phyloP scores from a whole-genome alignment of 176 grass and related monocot species.

The Aegilops longissima region DNA sequence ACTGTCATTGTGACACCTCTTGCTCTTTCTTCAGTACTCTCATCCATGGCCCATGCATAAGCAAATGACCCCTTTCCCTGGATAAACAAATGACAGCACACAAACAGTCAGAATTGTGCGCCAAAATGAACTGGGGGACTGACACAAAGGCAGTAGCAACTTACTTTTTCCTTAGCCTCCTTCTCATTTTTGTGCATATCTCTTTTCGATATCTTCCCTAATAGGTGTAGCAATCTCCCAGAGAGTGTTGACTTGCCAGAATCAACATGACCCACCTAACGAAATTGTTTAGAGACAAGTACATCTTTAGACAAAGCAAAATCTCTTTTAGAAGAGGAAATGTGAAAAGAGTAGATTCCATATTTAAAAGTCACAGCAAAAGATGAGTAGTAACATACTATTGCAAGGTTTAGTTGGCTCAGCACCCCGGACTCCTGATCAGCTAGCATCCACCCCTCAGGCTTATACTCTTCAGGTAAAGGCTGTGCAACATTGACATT shows the following conservation, averaged over 20 bases:
- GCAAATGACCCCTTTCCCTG: slow-evolving; percentile 97
- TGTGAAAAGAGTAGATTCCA: slow-evolving; percentile 13
- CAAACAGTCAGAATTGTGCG: slow-evolving; percentile 18
- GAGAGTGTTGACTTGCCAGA: slow-evolving; percentile 97
- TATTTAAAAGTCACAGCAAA: slow-evolving; percentile 25
- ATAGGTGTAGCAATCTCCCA: slow-evolving; percentile 87
- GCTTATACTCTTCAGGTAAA: slow-evolving; percentile 65
- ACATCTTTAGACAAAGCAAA: slow-evolving; percentile 26
- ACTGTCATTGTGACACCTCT: slow-evolving; percentile 98
- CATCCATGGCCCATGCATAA: slow-evolving; percentile 99
- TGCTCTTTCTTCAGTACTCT: slow-evolving; percentile 95
- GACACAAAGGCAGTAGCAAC: neutral
- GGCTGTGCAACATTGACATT: slow-evolving; percentile 41
- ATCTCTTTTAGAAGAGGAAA: slow-evolving; percentile 27
- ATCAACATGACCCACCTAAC: slow-evolving; percentile 97
- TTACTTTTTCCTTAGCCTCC: slow-evolving; percentile 90
- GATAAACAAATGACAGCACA: slow-evolving; percentile 21
- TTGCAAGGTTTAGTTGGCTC: slow-evolving; percentile 95
- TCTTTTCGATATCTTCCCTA: slow-evolving; percentile 92
- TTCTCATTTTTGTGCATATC: slow-evolving; percentile 98
- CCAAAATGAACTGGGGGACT: slow-evolving; percentile 18
- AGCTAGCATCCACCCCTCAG: slow-evolving; percentile 82
- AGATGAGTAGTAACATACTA: slow-evolving; percentile 66
- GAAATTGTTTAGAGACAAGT: slow-evolving; percentile 37
- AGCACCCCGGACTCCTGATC: slow-evolving; percentile 46